Percentiles rank a stretch among this genome's conserved stretches.
phyloP scores from a whole-genome alignment of 2,329 filamentous ascomycete genomes.

The Xylariaceae sp. region DNA sequence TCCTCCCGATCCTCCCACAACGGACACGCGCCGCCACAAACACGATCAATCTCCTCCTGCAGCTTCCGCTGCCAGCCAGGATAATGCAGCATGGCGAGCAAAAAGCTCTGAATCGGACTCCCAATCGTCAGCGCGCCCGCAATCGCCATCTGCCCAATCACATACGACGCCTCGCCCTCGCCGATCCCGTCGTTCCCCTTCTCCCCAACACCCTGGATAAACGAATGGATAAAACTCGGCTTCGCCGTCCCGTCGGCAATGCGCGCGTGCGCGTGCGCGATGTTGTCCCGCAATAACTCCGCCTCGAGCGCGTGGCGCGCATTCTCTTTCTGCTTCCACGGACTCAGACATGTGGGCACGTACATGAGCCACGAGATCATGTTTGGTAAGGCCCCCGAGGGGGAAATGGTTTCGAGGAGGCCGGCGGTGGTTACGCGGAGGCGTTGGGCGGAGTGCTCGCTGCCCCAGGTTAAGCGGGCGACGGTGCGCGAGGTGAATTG shows the following conservation, averaged over 20 bases:
- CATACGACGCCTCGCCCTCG: conserved; percentile 38
- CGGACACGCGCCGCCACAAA: conserved; percentile 40
- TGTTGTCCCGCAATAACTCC: conserved; percentile 35
- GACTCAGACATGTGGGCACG: conserved; percentile 37
- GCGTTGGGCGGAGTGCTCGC: conserved; percentile 35
- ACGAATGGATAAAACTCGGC: conserved; percentile 41
- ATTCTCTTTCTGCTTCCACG: conserved; percentile 43
- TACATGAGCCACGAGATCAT: conserved; percentile 36
- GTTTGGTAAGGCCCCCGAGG: conserved; percentile 41
- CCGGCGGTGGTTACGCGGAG: conserved; percentile 43
- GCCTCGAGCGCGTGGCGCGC: conserved; percentile 38
- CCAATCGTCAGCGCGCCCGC: conserved; percentile 42
- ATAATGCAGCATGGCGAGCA: conserved; percentile 38
- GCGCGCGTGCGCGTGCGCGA: conserved; percentile 35
- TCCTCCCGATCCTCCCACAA: conserved; percentile 43
- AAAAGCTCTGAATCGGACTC: conserved; percentile 40
- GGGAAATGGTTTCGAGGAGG: conserved; percentile 42
- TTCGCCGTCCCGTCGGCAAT: conserved; percentile 31
- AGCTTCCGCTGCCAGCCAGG: conserved; percentile 37
- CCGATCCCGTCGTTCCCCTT: conserved; percentile 28
- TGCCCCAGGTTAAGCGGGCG: conserved; percentile 43
- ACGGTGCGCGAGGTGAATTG: conserved; percentile 44
- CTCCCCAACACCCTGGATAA: conserved; percentile 31
- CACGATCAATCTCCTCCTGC: conserved; percentile 45
- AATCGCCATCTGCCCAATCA: conserved; percentile 46